Conservation (phyloP, 2,329 filamentous ascomycete species). For the Ceratocystis smalleyi region DNA sequence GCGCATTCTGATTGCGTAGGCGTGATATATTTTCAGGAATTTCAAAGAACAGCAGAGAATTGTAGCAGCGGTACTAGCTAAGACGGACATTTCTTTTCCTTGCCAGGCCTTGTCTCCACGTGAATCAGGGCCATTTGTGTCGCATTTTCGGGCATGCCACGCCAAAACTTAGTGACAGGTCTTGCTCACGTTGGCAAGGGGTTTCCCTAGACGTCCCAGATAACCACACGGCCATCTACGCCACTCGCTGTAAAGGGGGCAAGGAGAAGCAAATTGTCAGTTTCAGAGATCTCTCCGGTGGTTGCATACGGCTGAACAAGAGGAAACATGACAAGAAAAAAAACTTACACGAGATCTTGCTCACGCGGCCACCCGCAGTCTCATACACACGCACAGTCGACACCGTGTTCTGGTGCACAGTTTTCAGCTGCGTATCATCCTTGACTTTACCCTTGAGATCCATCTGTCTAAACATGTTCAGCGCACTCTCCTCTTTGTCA, state of each 20-base stretch:
- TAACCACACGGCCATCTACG: constrained; percentile 66
- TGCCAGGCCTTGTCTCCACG: neutral
- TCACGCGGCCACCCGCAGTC: constrained; percentile 45
- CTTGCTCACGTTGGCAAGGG: neutral
- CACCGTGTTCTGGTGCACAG: constrained; percentile 92
- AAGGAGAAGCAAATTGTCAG: constrained; percentile 1
- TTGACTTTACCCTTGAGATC: constrained; percentile 86
- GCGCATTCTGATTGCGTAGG: neutral
- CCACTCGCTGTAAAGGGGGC: constrained; percentile 46
- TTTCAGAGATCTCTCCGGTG: neutral
- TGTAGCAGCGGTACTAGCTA: neutral
- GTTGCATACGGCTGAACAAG: constrained; percentile 7
- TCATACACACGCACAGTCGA: constrained; percentile 68
- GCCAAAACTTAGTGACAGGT: neutral
- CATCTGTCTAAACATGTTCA: constrained; percentile 99
- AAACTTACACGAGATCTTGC: constrained; percentile 73
- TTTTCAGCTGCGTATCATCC: constrained; percentile 88
- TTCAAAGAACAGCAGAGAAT: constrained; percentile 3
- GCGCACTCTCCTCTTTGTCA: constrained; percentile 69
- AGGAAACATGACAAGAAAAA: constrained; percentile 19
- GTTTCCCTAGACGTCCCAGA: constrained; percentile 52
- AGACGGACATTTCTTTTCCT: neutral
- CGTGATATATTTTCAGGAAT: neutral
- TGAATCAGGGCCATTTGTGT: neutral
- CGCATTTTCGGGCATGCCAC: constrained; percentile 9